Base-by-base conservation (phyloP, 768 basidiomycete genomes). In the Xerocomus potaroensis region DNA sequence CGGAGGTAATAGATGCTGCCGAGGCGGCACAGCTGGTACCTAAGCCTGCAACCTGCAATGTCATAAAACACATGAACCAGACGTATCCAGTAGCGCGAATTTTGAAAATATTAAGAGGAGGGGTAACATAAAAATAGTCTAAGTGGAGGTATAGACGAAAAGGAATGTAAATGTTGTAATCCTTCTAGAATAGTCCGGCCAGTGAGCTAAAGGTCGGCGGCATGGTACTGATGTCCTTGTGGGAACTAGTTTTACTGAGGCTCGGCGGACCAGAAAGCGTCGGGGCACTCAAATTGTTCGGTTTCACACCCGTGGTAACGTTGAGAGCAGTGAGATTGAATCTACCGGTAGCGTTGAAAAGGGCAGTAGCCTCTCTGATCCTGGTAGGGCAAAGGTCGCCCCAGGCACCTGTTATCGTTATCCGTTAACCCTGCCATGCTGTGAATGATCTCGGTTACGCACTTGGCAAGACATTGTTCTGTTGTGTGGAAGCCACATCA, bases 381-480 rank as follows among this genome's bases (percentile, higher is more conserved):
- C 39, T 35, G 12, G 35, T 11, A 3, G 61, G 59, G 43, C 61
- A 62, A 8, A 62, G 48, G 9, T 48, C 47, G 4, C n/a, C 41
- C 61, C 61, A 62, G 14, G 43, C 18, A 34, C 19, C 61, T 62
- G 34, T 30, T 19, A 34, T 37, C 22, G 9, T 43, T 24, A 4
- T 5, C 3, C 32, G 32, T 43, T 54, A 19, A 37, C 21, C 11
- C 8, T 24, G 38, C 26, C 36, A 37, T 19, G 12, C 11, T 9
- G 9, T 15, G 11, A 11, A 34, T 6, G 10, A 9, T 23, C 9
- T n/a, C n/a, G 31, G 41, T 15, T 1, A 57, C 61, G 43, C 35
- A 63, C 61, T 38, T 8, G 62, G 63, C 4, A 56, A 4, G 21
- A 47, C 43, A 11, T 19, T 32, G 5, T 53, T 50, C 23, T 65